phyloP scores from a whole-genome alignment of 352 stramenopile species.

The Pythium sukuiense region DNA sequence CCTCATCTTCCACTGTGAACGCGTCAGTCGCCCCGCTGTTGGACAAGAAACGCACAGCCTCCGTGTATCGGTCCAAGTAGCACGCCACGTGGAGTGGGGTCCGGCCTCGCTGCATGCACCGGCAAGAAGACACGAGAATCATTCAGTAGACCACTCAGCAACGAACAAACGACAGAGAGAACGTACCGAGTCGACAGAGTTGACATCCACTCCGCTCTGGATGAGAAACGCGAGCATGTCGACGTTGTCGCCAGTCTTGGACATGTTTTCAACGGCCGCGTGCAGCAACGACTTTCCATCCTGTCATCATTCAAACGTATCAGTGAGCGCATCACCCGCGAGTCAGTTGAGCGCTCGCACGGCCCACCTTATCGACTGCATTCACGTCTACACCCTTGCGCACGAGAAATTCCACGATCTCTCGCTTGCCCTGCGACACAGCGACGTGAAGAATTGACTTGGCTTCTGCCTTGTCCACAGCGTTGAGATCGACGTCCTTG shows the following conservation, averaged over 20 bases:
- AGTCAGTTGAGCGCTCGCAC: not conserved
- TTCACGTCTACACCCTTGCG: conserved; percentile 8
- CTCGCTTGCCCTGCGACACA: not conserved
- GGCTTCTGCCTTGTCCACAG: not conserved
- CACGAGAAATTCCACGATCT: not conserved
- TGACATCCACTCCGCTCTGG: conserved; percentile 5
- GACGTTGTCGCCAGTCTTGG: conserved; percentile 1
- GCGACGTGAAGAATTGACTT: conserved; percentile 8
- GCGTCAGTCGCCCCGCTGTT: conserved; percentile 17
- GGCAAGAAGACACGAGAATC: no score
- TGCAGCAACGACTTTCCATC: conserved; percentile 8
- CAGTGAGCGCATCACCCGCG: no score
- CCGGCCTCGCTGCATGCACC: conserved; percentile 1
- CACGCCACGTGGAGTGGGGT: conserved; percentile 21
- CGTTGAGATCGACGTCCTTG: conserved; percentile 4
- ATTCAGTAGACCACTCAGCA: no score
- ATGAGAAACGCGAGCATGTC: conserved; percentile 1
- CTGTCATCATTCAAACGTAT: conserved; percentile 5
- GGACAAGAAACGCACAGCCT: conserved; percentile 14
- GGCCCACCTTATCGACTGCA: not conserved
- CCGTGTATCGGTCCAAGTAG: conserved; percentile 7
- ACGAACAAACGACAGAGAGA: no score
- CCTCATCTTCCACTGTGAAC: conserved; percentile 16
- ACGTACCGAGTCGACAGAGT: conserved; percentile 17
- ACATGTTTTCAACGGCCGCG: not conserved